Base-by-base conservation (phyloP, 306 rosid species). In the Hippophae rhamnoides region DNA sequence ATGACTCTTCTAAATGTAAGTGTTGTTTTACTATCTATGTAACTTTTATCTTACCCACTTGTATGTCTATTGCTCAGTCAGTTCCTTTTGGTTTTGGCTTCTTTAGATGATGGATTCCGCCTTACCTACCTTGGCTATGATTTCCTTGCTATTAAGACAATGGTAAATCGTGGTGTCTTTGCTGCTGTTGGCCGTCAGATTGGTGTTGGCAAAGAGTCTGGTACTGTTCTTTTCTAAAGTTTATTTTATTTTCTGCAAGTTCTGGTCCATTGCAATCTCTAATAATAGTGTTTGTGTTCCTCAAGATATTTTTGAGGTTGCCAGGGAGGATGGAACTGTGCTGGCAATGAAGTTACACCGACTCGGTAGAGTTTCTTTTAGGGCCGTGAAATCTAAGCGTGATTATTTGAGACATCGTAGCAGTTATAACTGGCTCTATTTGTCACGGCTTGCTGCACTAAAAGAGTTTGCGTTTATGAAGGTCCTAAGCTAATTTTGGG, bases 191-290 rank as follows among this genome's bases (percentile, higher is more conserved):
- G 98, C 50, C 92, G 98, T 42, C 96, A 90, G 67, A 88, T 90
- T 61, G 97, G 98, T 0, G 98, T 90, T 43, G 98, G 96, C 58
- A 90, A 90, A 76, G 98, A 90, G 71, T 90, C 98, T 52, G 96
- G 97, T 87, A 81, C 38, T 4, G 27, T 26, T 56, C 61, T 58
- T 26, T 42, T 23, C 56, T 61, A 14, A 9, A 38, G 12, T 6
- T 1, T 10, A 12, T 8, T 13, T 27, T 11, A 38, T 61, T 25
- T 4, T 11, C 31, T 65, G 23, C 51, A 48, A 2, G 13, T 40
- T 56, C 43, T 49, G 41, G 44, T 54, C 57, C 6, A 10, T 14
- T 25, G 56, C 13, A 23, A 10, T 57, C 47, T 13, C 57, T 48
- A 3, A 63, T 67, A 38, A 13, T 48, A 54, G 9, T 27, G 10